Percentiles rank a stretch among this genome's conserved stretches.
Conservation (phyloP, 208 protist species). For the Acanthamoeba polyphaga region DNA sequence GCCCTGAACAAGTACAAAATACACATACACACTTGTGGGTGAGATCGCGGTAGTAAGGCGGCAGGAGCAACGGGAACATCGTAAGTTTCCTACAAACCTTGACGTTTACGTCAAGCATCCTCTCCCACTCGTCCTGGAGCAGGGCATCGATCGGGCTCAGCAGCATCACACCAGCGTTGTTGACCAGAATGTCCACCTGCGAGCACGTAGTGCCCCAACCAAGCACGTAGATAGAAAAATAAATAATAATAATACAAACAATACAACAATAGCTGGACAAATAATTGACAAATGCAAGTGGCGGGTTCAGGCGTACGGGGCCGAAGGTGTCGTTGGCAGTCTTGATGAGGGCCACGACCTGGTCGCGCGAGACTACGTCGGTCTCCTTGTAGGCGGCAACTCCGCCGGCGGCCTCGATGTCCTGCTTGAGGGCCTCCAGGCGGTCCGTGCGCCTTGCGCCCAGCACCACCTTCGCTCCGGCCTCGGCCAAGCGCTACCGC, state of each 20-base stretch:
- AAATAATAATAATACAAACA: neutral
- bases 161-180: conserved; percentile 38
- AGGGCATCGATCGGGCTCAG: conserved; percentile 15
- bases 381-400: conserved; percentile 15
- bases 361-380: neutral
- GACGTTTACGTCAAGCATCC: conserved; percentile 55
- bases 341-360: conserved; percentile 10
- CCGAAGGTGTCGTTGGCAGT: conserved; percentile 13
- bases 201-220: neutral
- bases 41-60: neutral
- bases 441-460: conserved; percentile 43
- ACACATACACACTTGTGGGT: neutral
- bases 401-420: conserved; percentile 21
- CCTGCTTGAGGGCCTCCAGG: conserved; percentile 35
- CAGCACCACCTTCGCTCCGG: conserved; percentile 35
- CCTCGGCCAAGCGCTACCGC: conserved; percentile 7
- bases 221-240: neutral
- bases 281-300: neutral
- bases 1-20: neutral
- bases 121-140: conserved; percentile 39
- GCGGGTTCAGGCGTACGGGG: neutral
- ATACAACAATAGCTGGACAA: neutral
- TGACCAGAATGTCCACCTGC: conserved; percentile 41
- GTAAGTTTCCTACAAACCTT: neutral
- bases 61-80: neutral